Evolutionary conservation across 257 asterid species (phyloP).

Genomic region (Forsythia suspensa): DNA sequence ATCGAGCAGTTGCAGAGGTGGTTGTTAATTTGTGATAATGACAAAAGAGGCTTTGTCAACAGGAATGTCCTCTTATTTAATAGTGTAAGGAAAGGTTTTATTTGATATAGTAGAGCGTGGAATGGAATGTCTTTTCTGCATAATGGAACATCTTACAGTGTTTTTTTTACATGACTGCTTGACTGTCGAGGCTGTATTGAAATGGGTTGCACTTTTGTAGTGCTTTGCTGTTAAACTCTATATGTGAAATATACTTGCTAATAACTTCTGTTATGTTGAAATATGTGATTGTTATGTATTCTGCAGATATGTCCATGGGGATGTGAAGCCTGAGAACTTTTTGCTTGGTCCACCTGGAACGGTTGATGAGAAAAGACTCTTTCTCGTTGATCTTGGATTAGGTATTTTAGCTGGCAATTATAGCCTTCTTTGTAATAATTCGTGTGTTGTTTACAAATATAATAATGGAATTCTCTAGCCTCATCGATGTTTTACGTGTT

Average conservation of each 20-base stretch:
- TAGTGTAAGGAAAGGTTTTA: background rate
- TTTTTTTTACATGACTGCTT: background rate
- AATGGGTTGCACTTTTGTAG: background rate
- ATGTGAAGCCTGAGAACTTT: constrained; percentile 78
- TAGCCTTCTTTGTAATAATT: background rate
- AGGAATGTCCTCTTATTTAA: background rate
- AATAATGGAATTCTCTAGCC: background rate
- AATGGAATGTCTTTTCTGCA: background rate
- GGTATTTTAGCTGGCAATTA: constrained; percentile 37
- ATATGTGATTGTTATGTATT: background rate
- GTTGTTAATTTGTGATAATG: background rate
- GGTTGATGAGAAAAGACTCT: constrained; percentile 69
- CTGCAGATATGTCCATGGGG: constrained; percentile 75
- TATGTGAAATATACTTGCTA: background rate
- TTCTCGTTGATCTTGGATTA: constrained; percentile 74
- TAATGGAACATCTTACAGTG: background rate
- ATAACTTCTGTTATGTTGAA: background rate
- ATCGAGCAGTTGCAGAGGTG: background rate
- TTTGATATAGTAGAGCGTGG: background rate
- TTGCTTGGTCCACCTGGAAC: constrained; percentile 83
- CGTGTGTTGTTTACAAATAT: background rate
- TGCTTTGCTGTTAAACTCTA: background rate
- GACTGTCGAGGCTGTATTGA: background rate
- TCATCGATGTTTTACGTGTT: constrained; percentile 3
- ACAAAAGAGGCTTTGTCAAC: background rate